Evolutionary conservation across 306 rosid genomes (phyloP).

Genomic region (Trichosanthes truncata): DNA sequence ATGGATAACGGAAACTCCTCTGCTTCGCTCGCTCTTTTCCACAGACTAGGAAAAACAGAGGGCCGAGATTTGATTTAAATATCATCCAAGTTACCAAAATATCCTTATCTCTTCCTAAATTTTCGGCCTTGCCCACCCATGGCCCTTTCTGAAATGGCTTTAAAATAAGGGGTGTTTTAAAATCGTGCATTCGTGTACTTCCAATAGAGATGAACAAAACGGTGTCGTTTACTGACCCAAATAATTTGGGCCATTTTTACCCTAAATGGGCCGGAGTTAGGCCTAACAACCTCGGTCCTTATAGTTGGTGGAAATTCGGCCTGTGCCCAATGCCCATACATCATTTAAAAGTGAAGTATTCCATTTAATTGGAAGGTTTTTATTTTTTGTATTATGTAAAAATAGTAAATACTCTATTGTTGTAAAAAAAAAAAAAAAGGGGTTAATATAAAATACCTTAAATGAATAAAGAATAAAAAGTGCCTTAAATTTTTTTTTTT

Average conservation of each 20-base stretch:
- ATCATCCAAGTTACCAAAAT: neutral
- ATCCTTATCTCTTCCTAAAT: conserved; percentile 6
- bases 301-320: neutral
- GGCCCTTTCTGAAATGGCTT: neutral
- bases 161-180: neutral
- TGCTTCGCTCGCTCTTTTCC: conserved; percentile 48
- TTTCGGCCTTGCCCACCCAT: neutral
- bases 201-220: neutral
- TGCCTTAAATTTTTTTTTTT: too few species aligned
- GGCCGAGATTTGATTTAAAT: conserved; percentile 27
- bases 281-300: neutral
- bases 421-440: neutral
- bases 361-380: neutral
- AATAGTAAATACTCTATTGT: neutral
- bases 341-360: neutral
- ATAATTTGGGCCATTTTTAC: neutral
- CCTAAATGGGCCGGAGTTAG: neutral
- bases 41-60: neutral
- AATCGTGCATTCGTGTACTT: neutral
- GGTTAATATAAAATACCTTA: too few species aligned
- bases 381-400: neutral
- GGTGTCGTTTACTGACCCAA: neutral
- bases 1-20: conserved; percentile 71
- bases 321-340: neutral
- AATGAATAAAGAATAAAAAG: too few species aligned